Base-by-base conservation (phyloP, 129 eudicot genomes). In the Chrysanthemum makinoi region DNA sequence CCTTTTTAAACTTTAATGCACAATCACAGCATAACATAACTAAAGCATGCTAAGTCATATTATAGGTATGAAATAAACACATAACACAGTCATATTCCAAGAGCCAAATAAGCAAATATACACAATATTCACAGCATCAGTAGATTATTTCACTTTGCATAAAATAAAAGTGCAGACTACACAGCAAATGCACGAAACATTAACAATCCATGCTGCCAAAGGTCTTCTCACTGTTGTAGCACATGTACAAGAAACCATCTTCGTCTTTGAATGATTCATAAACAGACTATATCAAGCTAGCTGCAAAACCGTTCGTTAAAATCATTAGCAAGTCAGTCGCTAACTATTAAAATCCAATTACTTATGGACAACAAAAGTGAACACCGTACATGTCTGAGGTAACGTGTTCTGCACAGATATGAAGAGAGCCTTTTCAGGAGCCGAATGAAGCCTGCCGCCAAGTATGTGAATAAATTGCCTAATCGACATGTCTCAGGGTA, bases 391-490 rank as follows among this genome's bases (percentile, higher is more conserved):
- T 79, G 96, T 94, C 28, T 94, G 96, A 51, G 98, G 98, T 63
- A 94, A 80, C 52, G 93, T 89, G 65, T 94, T 82, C 47, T 87
- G 49, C 44, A 94, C 98, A 72, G 89, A 94, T 60, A 94, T 70
- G 80, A 94, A 89, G 4, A 94, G 86, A 50, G 95, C 96, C 73
- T 94, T 94, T 60, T 95, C 98, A 4, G 95, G 89, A 69, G 81
- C 72, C 68, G 89, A 83, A 67, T 76, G 90, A 60, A 94, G 98
- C 76, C 96, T 86, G 54, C 72, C 65, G 17, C 93, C 65, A 76
- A 94, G 79, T 59, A 94, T 84, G 82, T 94, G 90, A 72, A 87
- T 83, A 68, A 94, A 89, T 39, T 87, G 95, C 43, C 96, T 95
- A 18, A 94, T 84, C 0, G 93, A 83, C 96, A 89, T 89, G 85